Evolutionary conservation across 495 filamentous ascomycete species (phyloP), one percentile per base, ranked within the genome.

Genomic region (Aspergillus egyptiacus): DNA sequence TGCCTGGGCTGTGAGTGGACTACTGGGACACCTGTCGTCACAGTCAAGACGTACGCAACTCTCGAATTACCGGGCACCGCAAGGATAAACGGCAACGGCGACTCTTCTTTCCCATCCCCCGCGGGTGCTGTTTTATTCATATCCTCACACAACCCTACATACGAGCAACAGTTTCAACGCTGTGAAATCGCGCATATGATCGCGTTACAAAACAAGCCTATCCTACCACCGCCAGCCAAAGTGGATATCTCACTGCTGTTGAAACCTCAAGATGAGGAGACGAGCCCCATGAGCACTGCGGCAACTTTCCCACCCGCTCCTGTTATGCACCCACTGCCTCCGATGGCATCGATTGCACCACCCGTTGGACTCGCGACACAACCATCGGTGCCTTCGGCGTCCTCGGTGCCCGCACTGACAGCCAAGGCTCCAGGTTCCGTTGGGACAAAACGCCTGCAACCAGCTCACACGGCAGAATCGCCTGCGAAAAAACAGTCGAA

Each of bases 401-500:
- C 63, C n/a, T 49, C 63, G 13, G 56, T 59, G 7, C 50, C 64
- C 27, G 61, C 64, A 18, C 56, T 64, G 6, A 54, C 69, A 37
- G 60, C 58, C 57, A 69, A 70, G 50, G 44, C 58, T 3, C 56
- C 59, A 11, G 50, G 60, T 6, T 63, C 66, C 36, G 54, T 71
- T 9, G 66, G 69, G 23, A 62, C 70, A 33, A 81, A 80, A 61
- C 79, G 77, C 51, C 65, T 64, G 48, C 73, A 69, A 56, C 70
- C 69, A 2, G 64, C 73, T 25, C 69, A 77, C 48, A 65, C 68
- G 1, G 63, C 69, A 47, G 85, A 90, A 53, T 86, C 86, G 0
- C 88, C 88, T 5, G 87, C 87, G 8, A 96, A 95, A 71, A 95
- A 88, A 66, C 91, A 95, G 63, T 91, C 86, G 60, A 96, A 97